Percentiles rank a stretch among this genome's conserved stretches.
phyloP scores from a whole-genome alignment of 1,284 basidiomycete genomes.

The Sphagnurus paluster region DNA sequence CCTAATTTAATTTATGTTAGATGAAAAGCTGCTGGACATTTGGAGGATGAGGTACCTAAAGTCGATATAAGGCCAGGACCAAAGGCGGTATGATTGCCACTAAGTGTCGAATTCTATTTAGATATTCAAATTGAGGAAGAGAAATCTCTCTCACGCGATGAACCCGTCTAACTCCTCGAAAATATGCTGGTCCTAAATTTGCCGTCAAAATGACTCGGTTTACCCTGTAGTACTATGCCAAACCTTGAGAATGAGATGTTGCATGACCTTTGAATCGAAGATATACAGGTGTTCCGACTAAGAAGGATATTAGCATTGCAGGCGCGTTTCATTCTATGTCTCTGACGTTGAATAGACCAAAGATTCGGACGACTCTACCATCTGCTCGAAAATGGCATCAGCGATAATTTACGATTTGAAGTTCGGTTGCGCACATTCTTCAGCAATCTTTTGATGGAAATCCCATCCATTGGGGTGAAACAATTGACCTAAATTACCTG shows the following conservation, averaged over 20 bases:
- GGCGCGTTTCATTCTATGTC: neutral
- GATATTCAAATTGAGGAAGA: neutral
- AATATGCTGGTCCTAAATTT: constrained; percentile 19
- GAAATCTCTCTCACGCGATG: constrained; percentile 28
- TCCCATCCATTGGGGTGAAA: constrained; percentile 9
- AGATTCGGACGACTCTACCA: constrained; percentile 25
- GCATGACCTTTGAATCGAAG: constrained; percentile 34
- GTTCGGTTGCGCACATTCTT: neutral
- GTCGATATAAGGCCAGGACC: constrained; percentile 38
- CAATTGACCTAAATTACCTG: too few species aligned
- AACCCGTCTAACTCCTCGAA: constrained; percentile 35
- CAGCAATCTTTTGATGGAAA: constrained; percentile 4
- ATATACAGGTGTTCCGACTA: constrained; percentile 31
- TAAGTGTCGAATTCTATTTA: constrained; percentile 16
- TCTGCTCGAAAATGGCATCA: constrained; percentile 18
- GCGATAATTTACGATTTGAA: too few species aligned
- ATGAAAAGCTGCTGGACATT: too few species aligned
- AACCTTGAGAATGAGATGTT: constrained; percentile 37
- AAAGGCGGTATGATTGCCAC: constrained; percentile 30
- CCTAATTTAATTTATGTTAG: too few species aligned
- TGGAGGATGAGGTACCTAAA: constrained; percentile 26
- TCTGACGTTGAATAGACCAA: constrained; percentile 28
- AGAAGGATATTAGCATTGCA: neutral
- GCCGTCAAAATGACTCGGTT: constrained; percentile 20
- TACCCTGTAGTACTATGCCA: neutral